Evolutionary conservation across 345 rosid species (phyloP).

Genomic region (Heritiera fomes): DNA sequence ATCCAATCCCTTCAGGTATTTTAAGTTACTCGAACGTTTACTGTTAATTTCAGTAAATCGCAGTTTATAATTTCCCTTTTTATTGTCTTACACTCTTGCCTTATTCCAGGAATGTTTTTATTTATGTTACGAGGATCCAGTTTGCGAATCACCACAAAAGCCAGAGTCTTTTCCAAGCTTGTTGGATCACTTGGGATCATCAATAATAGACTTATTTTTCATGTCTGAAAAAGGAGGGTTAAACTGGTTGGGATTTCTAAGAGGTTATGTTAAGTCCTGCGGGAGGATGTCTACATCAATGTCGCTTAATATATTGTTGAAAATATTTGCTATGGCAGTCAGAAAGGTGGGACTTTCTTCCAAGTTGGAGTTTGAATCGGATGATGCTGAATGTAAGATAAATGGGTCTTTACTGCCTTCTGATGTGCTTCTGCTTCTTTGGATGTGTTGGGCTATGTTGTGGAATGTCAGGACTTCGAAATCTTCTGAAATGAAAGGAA

Average conservation of each 20-base stretch:
- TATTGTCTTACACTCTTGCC: background rate
- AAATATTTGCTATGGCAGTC: constrained; percentile 40
- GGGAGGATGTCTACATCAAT: constrained; percentile 69
- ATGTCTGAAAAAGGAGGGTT: constrained; percentile 51
- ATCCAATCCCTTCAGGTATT: constrained; percentile 61
- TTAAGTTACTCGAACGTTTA: background rate
- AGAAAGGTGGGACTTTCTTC: constrained; percentile 45
- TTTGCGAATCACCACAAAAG: constrained; percentile 38
- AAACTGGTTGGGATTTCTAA: constrained; percentile 70
- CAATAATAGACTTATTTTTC: constrained; percentile 66
- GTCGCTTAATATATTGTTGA: constrained; percentile 54
- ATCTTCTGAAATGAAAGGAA: constrained; percentile 23
- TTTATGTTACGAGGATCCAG: constrained; percentile 41
- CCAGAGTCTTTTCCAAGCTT: constrained; percentile 49
- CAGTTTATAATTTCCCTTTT: background rate
- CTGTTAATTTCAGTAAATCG: constrained; percentile 1
- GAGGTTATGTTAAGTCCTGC: constrained; percentile 76
- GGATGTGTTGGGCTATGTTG: constrained; percentile 75
- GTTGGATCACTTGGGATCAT: constrained; percentile 62
- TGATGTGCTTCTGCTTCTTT: constrained; percentile 60
- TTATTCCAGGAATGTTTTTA: constrained; percentile 61
- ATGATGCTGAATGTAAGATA: constrained; percentile 62
- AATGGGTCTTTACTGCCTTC: constrained; percentile 48
- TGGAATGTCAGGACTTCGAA: constrained; percentile 48
- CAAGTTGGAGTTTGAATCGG: constrained; percentile 66